Evolutionary conservation across 2,329 filamentous ascomycete genomes (phyloP).

Genomic region (Aspergillus jensenii): DNA sequence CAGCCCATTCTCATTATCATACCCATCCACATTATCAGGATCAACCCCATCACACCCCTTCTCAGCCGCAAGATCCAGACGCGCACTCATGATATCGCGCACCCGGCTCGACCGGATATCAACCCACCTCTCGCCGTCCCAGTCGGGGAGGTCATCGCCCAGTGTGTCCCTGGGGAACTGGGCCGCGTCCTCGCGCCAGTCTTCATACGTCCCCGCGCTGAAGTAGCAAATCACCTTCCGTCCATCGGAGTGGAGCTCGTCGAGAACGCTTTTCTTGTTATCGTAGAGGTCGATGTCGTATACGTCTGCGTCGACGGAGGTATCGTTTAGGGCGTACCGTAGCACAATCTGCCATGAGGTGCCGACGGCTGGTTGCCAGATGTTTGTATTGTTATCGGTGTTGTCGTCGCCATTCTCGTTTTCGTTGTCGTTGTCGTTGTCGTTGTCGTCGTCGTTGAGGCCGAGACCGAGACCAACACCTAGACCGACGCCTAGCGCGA

Average conservation of each 20-base stretch:
- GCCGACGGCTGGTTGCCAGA: conserved; percentile 56
- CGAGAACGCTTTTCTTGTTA: conserved; percentile 49
- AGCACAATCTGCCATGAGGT: conserved; percentile 65
- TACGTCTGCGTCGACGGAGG: conserved; percentile 53
- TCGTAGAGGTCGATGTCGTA: conserved; percentile 64
- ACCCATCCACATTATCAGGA: conserved; percentile 70
- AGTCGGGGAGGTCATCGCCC: conserved; percentile 61
- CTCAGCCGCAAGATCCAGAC: conserved; percentile 58
- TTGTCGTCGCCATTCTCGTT: conserved; percentile 13
- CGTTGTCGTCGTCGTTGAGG: conserved; percentile 36
- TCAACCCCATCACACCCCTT: conserved; percentile 71
- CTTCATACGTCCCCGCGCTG: conserved; percentile 68
- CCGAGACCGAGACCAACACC: conserved; percentile 61
- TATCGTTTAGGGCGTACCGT: conserved; percentile 38
- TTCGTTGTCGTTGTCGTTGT: conserved; percentile 27
- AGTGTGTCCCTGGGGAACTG: conserved; percentile 57
- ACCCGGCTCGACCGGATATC: conserved; percentile 59
- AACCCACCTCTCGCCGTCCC: conserved; percentile 68
- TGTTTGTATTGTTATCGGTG: conserved; percentile 19
- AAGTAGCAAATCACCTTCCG: conserved; percentile 74
- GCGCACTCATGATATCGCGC: conserved; percentile 62
- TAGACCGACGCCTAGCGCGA: conserved; percentile 54
- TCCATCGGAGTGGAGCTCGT: conserved; percentile 49
- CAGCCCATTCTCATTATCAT: conserved; percentile 64
- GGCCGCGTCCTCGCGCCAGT: conserved; percentile 58